Evolutionary conservation across 345 rosid species (phyloP), one percentile per base, ranked within the genome.

Genomic region (Reutealis trisperma): DNA sequence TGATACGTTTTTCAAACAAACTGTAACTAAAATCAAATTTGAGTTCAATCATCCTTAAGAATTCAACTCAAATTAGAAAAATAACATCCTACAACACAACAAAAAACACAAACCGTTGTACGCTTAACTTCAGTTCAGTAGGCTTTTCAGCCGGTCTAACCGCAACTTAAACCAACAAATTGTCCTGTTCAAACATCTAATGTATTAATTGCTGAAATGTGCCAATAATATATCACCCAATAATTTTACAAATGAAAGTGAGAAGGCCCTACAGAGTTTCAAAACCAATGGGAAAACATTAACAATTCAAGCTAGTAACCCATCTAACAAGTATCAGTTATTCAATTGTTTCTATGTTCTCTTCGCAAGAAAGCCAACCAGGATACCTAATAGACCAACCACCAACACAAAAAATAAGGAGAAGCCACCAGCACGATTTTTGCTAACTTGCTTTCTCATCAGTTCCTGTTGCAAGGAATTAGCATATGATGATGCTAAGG

Each of bases 351-450:
- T 34, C 83, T 78, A 80, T 19, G 80, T 80, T 74, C 82, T 84
- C 86, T 84, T 86, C 75, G 84, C 60, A 16, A 85, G 70, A 87
- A 88, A 94, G 84, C 96, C 96, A 45, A 88, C 45, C 54, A 90
- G 52, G 42, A 86, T 67, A 51, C 98, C 89, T 5, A 91, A 82
- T 11, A 94, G 74, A 77, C 84, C 96, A 66, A 91, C 83, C 74
- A 94, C 84, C 60, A 86, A 65, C 77, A 86, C 86, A 66, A 88
- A 70, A 70, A 84, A 30, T 62, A 88, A 42, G 34, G 96, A 84
- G 82, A 83, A 70, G 63, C 91, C 85, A n/a, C 86, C 87, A 0
- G 78, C 64, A 60, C 76, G 83, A 47, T 78, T 90, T 74, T 75
- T 86, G 84, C 87, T 81, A 19, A 79, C 68, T 77, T 85, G 89